Evolutionary conservation across 2,329 filamentous ascomycete genomes (phyloP), one percentile per base, ranked within the genome.

Genomic region (Talaromyces sp.): DNA sequence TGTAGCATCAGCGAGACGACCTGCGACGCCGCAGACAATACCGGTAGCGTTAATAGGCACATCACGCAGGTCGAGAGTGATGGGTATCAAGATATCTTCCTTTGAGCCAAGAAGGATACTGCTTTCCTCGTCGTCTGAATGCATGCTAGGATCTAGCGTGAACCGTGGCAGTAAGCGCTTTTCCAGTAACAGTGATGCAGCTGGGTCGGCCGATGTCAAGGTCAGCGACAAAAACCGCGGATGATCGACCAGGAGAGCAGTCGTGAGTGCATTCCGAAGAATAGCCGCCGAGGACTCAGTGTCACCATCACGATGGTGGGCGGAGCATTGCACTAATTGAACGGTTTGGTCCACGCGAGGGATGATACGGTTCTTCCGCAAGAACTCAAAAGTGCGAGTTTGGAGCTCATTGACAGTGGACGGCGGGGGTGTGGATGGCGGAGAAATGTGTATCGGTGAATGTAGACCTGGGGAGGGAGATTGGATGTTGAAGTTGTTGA

Each of bases 1-100:
- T 72, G 90, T 86, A 46, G 89, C 89, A 52, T 89, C 84, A 0
- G 91, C 88, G 28, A 97, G 79, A 56, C 86, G 83, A 25, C 91
- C 90, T 0, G 93, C 92, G 2, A 99, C 90, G 28, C 94, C 93
- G 65, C 92, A 97, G 3, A 99, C 91, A 59, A 99, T 97, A 21
- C 93, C 93, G 0, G 92, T 96, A 7, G 91, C 91, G 71, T 96
- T 91, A 41, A 93, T 81, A 0, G 93, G 89, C 40, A 97, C 77
- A 41, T 84, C 85, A 19, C 84, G 85, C 25, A 99, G 80, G 66
- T 97, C 91, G 3, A 99, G 81, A 59, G 91, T 93, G 65, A 99
- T 94, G 1, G 94, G 91, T 1, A 95, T 84, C 35, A 92, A 80
- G 59, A 84, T 84, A 63, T 86, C 86, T 48, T 76, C 74, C 48